Conservation (phyloP, 257 asterid genomes). For the Solanum megistacrolobum region DNA sequence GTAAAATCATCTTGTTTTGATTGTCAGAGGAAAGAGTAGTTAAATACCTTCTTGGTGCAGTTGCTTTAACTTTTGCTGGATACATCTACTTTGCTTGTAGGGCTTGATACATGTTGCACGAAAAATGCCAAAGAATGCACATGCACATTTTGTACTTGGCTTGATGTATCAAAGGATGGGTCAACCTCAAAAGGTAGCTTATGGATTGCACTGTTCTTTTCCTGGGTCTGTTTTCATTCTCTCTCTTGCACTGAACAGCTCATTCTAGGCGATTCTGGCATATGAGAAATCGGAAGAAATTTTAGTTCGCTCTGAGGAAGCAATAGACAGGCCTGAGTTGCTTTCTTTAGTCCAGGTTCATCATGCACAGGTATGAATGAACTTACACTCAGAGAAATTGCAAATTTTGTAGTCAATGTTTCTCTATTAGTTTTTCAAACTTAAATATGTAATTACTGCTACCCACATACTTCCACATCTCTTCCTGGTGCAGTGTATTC, state of each 20-base stretch:
- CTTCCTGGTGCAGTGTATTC: constrained; percentile 53
- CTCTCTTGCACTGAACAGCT: constrained; percentile 3
- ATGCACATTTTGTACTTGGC: constrained; percentile 94
- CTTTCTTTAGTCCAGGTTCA: constrained; percentile 88
- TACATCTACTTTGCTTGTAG: constrained; percentile 28
- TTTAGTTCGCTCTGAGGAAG: constrained; percentile 90
- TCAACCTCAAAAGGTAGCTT: constrained; percentile 86
- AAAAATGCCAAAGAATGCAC: constrained; percentile 96
- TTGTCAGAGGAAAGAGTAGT: not conserved
- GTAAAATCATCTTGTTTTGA: not conserved
- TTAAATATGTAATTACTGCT: not conserved
- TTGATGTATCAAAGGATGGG: constrained; percentile 98
- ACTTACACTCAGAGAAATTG: not conserved
- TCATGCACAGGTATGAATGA: constrained; percentile 70
- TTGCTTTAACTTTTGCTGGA: constrained; percentile 6
- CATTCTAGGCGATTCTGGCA: constrained; percentile 61
- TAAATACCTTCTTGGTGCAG: not conserved
- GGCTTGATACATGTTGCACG: constrained; percentile 90
- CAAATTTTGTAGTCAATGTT: not conserved
- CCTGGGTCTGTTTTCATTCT: constrained; percentile 3
- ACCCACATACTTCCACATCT: not conserved
- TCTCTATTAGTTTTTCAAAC: constrained; percentile 1
- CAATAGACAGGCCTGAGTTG: constrained; percentile 90
- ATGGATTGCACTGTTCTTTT: constrained; percentile 4
- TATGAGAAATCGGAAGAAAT: constrained; percentile 93